phyloP scores from a whole-genome alignment of 495 filamentous ascomycete genomes.

The Podospora didyma region DNA sequence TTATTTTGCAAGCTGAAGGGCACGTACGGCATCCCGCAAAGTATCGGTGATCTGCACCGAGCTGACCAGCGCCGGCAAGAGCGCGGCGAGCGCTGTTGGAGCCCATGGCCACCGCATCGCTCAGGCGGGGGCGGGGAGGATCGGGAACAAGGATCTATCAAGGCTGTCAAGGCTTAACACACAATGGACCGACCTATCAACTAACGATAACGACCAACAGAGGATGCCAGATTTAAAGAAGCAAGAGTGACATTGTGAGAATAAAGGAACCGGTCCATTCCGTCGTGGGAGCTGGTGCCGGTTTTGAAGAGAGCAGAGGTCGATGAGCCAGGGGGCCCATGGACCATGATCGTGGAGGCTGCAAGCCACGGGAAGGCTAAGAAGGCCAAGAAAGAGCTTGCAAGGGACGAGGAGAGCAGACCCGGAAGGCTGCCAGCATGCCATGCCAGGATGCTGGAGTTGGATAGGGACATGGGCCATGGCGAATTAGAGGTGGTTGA shows the following conservation, averaged over 20 bases:
- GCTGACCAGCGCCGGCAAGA: neutral
- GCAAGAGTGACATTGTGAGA: neutral
- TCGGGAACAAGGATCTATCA: neutral
- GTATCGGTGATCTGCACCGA: conserved; percentile 4
- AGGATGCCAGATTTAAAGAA: neutral
- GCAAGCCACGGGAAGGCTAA: too few species aligned
- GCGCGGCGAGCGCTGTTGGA: conserved; percentile 4
- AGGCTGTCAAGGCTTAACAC: too few species aligned
- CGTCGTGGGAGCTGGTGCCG: neutral
- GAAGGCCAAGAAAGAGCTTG: too few species aligned
- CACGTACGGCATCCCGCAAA: conserved; percentile 4
- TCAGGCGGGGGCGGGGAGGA: neutral
- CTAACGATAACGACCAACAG: neutral
- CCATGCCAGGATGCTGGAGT: too few species aligned
- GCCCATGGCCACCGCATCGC: conserved; percentile 2
- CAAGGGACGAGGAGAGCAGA: too few species aligned
- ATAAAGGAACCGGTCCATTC: neutral
- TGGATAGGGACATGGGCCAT: too few species aligned
- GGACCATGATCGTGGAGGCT: neutral
- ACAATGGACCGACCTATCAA: neutral
- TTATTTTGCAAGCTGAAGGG: neutral
- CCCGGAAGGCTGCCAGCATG: too few species aligned
- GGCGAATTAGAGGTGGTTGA: too few species aligned
- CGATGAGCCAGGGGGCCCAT: neutral
- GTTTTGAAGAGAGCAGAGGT: neutral